Percentiles rank a stretch among this genome's conserved stretches.
phyloP scores from a whole-genome alignment of 257 asterid genomes.

The Mitragyna speciosa region DNA sequence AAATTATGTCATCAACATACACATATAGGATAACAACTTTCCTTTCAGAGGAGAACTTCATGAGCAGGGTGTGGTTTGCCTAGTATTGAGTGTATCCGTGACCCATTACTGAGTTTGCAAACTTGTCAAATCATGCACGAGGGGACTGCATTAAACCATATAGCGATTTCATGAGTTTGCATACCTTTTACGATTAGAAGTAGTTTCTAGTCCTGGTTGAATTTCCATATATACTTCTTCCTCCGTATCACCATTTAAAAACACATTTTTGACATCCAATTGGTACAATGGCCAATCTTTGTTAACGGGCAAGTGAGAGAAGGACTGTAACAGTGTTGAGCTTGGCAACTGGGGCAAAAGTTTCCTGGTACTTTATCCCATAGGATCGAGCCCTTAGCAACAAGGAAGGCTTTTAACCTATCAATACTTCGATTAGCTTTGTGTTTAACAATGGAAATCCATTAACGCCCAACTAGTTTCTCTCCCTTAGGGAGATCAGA shows the following conservation, averaged over 20 bases:
- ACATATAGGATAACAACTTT: not conserved
- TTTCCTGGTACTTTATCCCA: slow-evolving; percentile 6
- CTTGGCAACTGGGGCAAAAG: not conserved
- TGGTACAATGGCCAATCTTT: not conserved
- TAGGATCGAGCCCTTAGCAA: slow-evolving; percentile 9
- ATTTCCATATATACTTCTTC: slow-evolving; percentile 7
- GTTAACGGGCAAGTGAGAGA: not conserved
- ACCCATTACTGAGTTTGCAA: not conserved
- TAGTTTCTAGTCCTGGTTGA: not conserved
- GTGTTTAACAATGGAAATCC: not conserved
- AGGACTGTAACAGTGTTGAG: not conserved
- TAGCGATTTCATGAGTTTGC: slow-evolving; percentile 1
- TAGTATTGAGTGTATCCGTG: not conserved
- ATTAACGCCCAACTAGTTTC: not conserved
- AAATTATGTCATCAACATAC: slow-evolving; percentile 6
- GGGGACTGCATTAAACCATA: slow-evolving; percentile 14
- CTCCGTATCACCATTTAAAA: slow-evolving; percentile 3
- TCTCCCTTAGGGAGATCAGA: not conserved
- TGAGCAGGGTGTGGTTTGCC: slow-evolving; percentile 1
- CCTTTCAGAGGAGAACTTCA: not conserved
- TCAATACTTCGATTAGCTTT: not conserved
- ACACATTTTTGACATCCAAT: slow-evolving; percentile 10
- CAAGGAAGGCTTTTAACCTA: not conserved
- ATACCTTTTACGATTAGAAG: not conserved
- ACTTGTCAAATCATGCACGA: slow-evolving; percentile 13